A percentile compares a stretch with the other conserved stretches of the same genome.
Evolutionary conservation across 1,284 basidiomycete genomes (phyloP).

Genomic region (Termitomyces sp.): DNA sequence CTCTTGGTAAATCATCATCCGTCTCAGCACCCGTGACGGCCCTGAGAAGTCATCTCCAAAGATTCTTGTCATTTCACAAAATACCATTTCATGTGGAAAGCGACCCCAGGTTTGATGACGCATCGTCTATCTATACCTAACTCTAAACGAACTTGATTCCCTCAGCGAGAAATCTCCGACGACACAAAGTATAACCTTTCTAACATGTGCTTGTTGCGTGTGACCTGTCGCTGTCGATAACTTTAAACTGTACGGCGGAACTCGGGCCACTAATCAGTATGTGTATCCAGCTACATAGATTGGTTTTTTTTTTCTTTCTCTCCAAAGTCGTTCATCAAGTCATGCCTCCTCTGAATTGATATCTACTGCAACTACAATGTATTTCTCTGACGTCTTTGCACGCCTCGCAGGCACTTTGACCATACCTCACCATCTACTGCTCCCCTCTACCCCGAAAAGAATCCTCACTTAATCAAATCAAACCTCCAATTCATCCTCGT

Average conservation of each 20-base stretch:
- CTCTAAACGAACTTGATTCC: background rate
- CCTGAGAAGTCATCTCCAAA: no score
- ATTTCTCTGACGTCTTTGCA: background rate
- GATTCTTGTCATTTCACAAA: background rate
- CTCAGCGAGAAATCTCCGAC: background rate
- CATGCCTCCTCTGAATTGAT: background rate
- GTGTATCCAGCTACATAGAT: background rate
- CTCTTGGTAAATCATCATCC: background rate
- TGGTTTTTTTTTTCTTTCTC: background rate
- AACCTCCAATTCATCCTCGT: constrained; percentile 28
- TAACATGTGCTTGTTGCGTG: background rate
- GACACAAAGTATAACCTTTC: background rate
- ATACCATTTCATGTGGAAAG: background rate
- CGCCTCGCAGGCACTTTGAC: background rate
- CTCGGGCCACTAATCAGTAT: background rate
- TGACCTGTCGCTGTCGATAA: background rate
- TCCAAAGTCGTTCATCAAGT: background rate
- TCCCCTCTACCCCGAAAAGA: constrained; percentile 14
- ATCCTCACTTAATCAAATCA: constrained; percentile 25
- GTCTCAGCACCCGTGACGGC: background rate
- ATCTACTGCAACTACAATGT: background rate
- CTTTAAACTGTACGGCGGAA: background rate
- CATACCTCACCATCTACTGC: background rate
- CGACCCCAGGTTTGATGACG: background rate
- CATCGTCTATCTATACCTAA: background rate